Conservation (phyloP, 2,329 filamentous ascomycete genomes). For the Corniculantispora saksenae region DNA sequence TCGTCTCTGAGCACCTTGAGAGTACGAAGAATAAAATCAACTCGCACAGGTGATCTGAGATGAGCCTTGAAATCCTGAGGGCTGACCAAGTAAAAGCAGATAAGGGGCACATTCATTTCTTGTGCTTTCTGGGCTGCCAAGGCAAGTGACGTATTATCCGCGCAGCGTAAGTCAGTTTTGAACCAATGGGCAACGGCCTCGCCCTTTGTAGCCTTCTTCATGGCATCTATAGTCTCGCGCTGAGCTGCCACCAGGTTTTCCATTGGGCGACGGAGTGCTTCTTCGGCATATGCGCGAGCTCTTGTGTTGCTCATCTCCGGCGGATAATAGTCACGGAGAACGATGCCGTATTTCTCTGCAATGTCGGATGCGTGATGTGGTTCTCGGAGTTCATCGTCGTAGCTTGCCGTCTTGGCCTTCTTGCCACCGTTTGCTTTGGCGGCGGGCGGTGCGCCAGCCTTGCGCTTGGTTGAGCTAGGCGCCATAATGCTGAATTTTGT, state of each 20-base stretch:
- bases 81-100: conserved; percentile 77
- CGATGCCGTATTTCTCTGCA: conserved; percentile 59
- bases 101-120: conserved; percentile 67
- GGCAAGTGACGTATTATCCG: conserved; percentile 72
- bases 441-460: conserved; percentile 29
- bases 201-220: conserved; percentile 27
- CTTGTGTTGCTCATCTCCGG: conserved; percentile 82
- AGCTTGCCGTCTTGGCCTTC: conserved; percentile 35
- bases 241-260: conserved; percentile 62
- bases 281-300: conserved; percentile 71
- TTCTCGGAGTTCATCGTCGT: conserved; percentile 38
- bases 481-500: conserved; percentile 27
- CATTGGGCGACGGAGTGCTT: conserved; percentile 71
- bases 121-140: conserved; percentile 67
- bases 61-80: conserved; percentile 86
- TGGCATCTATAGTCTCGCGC: conserved; percentile 53
- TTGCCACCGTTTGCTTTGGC: conserved; percentile 29
- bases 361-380: conserved; percentile 50
- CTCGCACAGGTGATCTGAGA: conserved; percentile 67
- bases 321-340: conserved; percentile 77
- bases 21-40: conserved; percentile 80
- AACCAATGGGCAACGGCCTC: conserved; percentile 85
- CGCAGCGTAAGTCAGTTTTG: conserved; percentile 74
- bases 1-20: conserved; percentile 66
- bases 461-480: conserved; percentile 26